Percentiles rank a stretch among this genome's conserved stretches.
Conservation (phyloP, 306 rosid species). For the Delonix regia region DNA sequence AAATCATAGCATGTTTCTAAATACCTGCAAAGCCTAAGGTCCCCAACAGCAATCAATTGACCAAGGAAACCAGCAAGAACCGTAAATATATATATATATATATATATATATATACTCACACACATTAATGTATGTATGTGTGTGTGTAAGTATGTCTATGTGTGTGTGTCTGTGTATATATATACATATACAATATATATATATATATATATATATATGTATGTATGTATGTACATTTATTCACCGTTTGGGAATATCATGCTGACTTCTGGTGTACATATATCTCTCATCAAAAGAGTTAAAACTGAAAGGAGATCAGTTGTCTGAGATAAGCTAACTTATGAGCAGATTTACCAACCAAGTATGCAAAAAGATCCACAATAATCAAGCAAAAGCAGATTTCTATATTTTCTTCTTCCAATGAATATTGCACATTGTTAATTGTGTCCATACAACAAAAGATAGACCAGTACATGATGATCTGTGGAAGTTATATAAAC, state of each 20-base stretch:
- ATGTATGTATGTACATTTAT: no score
- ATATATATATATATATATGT: no score
- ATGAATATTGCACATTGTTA: conserved; percentile 1
- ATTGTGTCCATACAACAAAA: conserved; percentile 34
- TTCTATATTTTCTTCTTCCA: conserved; percentile 17
- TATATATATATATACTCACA: no score
- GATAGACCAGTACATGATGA: conserved; percentile 35
- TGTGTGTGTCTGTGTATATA: no score
- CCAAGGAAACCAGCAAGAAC: conserved; percentile 33
- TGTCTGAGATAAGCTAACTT: conserved; percentile 27
- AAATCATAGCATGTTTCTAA: conserved; percentile 16
- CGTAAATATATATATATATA: background rate
- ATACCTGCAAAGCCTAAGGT: conserved; percentile 26
- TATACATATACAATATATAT: no score
- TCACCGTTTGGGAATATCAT: background rate
- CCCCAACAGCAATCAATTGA: conserved; percentile 33
- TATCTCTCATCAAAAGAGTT: background rate
- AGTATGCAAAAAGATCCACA: conserved; percentile 29
- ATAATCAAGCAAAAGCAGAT: conserved; percentile 32
- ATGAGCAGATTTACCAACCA: conserved; percentile 28
- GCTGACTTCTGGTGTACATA: background rate
- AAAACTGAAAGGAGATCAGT: conserved; percentile 34
- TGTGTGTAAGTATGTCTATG: no score
- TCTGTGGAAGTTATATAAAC: conserved; percentile 36
- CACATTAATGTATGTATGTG: no score